phyloP scores from a whole-genome alignment of 2,329 filamentous ascomycete genomes.

The Ophioceras dolichostomum region DNA sequence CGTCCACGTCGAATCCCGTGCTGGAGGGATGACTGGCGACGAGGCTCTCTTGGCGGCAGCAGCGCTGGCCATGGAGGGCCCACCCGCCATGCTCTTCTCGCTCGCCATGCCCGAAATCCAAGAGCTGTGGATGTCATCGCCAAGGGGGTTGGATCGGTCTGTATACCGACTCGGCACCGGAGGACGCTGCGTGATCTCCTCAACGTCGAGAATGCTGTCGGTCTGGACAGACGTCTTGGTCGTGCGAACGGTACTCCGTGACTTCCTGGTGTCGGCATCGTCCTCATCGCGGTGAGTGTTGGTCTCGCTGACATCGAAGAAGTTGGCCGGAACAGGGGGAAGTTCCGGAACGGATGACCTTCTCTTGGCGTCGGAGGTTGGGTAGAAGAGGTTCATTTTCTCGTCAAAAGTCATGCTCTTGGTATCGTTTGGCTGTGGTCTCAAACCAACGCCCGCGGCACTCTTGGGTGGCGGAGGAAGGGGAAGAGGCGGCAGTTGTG shows the following conservation, averaged over 20 bases:
- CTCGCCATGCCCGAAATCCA: conserved; percentile 24
- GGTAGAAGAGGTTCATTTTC: conserved; percentile 40
- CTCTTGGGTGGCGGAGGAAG: conserved; percentile 35
- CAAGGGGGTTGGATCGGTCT: not conserved
- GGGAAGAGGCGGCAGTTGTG: conserved; percentile 38
- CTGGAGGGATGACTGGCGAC: conserved; percentile 33
- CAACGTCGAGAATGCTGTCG: conserved; percentile 26
- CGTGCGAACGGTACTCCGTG: conserved; percentile 19
- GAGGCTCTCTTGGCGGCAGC: conserved; percentile 29
- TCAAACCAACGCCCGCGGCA: conserved; percentile 16
- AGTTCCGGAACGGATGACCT: conserved; percentile 32
- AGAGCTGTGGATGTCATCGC: conserved; percentile 18
- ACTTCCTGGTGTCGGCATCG: conserved; percentile 7
- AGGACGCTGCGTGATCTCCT: conserved; percentile 11
- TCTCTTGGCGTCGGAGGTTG: conserved; percentile 16
- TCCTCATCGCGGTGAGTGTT: conserved; percentile 4
- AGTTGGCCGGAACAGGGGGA: conserved; percentile 10
- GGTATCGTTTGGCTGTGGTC: conserved; percentile 35
- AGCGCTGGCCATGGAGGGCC: conserved; percentile 11
- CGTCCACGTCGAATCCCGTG: conserved; percentile 21
- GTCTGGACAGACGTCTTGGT: conserved; percentile 24
- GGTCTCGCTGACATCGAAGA: conserved; percentile 1
- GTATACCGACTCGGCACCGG: not conserved
- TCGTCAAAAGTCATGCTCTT: conserved; percentile 47
- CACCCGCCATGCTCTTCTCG: conserved; percentile 6